A percentile compares a stretch with the other conserved stretches of the same genome.
These are phyloP conservation scores for Saccharomycopsis sp. DNA, from an alignment of 805 yeast genomes.

Conservation along the genomic window DNA sequence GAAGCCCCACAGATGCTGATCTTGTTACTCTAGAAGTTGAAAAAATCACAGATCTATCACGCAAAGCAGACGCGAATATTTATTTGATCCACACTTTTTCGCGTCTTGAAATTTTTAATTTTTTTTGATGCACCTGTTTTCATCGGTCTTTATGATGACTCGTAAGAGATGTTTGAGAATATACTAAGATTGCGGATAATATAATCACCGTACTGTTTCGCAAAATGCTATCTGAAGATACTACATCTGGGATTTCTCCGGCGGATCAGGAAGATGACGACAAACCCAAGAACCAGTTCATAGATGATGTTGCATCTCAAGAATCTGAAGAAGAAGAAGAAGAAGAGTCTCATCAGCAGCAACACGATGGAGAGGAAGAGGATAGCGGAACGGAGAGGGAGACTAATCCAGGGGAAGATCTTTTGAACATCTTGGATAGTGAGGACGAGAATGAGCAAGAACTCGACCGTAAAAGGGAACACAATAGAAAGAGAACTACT, in stretches of 20 bases:
- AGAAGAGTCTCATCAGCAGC: not conserved
- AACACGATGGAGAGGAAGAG: conserved; percentile 4
- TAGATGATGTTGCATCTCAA: not conserved
- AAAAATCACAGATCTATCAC: too few species aligned
- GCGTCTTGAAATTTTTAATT: too few species aligned
- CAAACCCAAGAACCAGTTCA: not conserved
- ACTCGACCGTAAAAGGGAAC: not conserved
- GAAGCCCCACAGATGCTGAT: too few species aligned
- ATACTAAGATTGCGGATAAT: too few species aligned
- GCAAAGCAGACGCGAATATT: too few species aligned
- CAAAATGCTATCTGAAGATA: not conserved
- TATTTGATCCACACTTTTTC: too few species aligned
- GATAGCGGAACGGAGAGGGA: conserved; percentile 1
- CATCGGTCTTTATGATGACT: too few species aligned
- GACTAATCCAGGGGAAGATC: not conserved
- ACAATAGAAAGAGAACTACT: not conserved
- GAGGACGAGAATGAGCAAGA: not conserved
- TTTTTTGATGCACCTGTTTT: too few species aligned
- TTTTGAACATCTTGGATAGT: not conserved
- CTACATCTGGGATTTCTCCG: not conserved
- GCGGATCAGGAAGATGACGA: not conserved
- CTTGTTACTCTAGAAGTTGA: too few species aligned
- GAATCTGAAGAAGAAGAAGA: not conserved
- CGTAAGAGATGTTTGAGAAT: too few species aligned
- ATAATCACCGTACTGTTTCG: too few species aligned